Conservation (phyloP, 2,329 filamentous ascomycete species). For the Lecanosticta acicola region DNA sequence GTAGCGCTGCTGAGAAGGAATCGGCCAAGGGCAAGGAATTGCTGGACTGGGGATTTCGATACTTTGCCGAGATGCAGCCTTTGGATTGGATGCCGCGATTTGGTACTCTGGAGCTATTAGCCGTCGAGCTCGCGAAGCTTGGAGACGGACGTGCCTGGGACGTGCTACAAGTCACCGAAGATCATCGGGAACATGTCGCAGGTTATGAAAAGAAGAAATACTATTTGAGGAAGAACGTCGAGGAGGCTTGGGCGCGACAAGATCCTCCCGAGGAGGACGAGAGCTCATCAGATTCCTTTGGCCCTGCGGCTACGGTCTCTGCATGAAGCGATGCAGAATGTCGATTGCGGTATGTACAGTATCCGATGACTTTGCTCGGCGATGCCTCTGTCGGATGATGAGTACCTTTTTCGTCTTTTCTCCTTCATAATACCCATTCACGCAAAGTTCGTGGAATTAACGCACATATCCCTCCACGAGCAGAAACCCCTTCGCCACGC, state of each 20-base stretch:
- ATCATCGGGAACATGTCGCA: conserved; percentile 23
- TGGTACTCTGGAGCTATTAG: conserved; percentile 28
- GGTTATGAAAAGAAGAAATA: conserved; percentile 25
- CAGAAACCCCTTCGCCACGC: neutral
- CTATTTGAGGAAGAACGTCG: conserved; percentile 24
- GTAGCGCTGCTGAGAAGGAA: conserved; percentile 1
- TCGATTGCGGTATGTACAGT: no score
- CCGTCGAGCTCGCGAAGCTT: conserved; percentile 21
- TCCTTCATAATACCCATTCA: no score
- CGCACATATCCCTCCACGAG: no score
- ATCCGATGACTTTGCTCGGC: neutral
- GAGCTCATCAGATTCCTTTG: no score
- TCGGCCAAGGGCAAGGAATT: conserved; percentile 20
- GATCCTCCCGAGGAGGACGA: no score
- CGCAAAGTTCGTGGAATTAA: no score
- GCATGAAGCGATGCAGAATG: no score
- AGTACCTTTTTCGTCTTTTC: neutral
- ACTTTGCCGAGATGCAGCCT: conserved; percentile 32
- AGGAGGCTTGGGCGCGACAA: conserved; percentile 20
- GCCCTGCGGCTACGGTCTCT: no score
- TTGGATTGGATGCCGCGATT: conserved; percentile 29
- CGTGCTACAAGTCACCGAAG: conserved; percentile 29
- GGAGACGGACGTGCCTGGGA: conserved; percentile 33
- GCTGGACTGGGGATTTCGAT: conserved; percentile 29
- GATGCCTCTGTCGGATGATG: neutral